Evolutionary conservation across 1,284 basidiomycete genomes (phyloP), one percentile per base, ranked within the genome.

Genomic region (Tylopilus sp.): DNA sequence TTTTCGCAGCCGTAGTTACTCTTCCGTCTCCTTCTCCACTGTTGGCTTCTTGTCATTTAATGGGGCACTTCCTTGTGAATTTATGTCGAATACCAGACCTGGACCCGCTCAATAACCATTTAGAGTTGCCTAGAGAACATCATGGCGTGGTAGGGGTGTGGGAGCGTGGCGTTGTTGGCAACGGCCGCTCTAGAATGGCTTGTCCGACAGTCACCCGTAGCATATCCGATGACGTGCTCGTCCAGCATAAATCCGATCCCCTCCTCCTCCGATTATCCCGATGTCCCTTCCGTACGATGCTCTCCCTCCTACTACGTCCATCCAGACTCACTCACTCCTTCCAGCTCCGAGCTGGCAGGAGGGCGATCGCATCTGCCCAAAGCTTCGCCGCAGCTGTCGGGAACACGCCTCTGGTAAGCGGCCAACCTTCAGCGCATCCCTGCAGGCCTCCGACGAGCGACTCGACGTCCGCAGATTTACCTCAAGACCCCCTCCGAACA

Each of bases 361-460:
- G 80, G 51, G 59, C 70, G n/a, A 81, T 85, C 57, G 72, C 77
- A 1, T 76, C 78, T 29, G 88, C 88, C 29, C 74, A 88, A 50
- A 92, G 94, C 43, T 94, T 98, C 70, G 82, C 82, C 21, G 93
- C 89, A 18, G 88, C 94, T 12, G 77, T 98, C 51, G 94, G 95
- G 58, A 94, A 94, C 73, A 99, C 95, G 2, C 95, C 95, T 47
- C 75, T 98, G 44, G 93, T 93, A 50, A 61, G 85, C 72, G 20
- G 33, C 37, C n/a, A 30, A 14, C 8, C 26, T 21, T 2, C 15
- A 48, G 5, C 7, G 1, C 48, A 48, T 31, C 36, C n/a, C 29
- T 18, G 12, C 46, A 29, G 17, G 17, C 24, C 46, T 43, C 49
- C 56, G 42, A 55, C 44, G 9, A n/a, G 28, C 29, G 6, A 21